Evolutionary conservation across 2,329 filamentous ascomycete species (phyloP).

Genomic region (Helotiales sp.): DNA sequence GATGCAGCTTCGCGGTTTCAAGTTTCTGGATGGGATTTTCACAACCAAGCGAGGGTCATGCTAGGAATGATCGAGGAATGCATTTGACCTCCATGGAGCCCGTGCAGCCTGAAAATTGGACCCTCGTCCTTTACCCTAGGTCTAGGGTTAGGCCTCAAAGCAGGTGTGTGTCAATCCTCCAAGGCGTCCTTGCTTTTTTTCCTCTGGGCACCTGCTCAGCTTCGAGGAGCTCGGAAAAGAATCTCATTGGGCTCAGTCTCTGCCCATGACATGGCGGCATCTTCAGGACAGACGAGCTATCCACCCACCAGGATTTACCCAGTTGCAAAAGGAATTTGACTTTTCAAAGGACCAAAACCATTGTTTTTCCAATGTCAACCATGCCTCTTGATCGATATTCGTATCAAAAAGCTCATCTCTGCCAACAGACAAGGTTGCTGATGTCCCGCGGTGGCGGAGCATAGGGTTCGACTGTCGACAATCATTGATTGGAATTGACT

Average conservation of each 20-base stretch:
- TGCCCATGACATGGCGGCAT: neutral
- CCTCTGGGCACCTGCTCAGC: neutral
- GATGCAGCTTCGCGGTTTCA: slow-evolving; percentile 7
- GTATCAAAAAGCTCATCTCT: neutral
- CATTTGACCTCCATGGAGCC: neutral
- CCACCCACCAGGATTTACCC: neutral
- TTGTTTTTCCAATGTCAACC: neutral
- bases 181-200: slow-evolving; percentile 12
- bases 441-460: neutral
- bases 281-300: neutral
- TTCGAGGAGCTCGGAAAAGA: neutral
- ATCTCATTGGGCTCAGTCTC: neutral
- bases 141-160: neutral
- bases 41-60: neutral
- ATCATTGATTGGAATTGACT: slow-evolving; percentile 2
- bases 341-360: neutral
- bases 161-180: slow-evolving; percentile 9
- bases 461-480: neutral
- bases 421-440: neutral
- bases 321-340: neutral
- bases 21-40: neutral
- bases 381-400: neutral
- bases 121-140: neutral
- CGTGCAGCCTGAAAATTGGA: neutral
- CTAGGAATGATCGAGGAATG: neutral